Conservation (phyloP, 1,139 yeast genomes). For the Magnusiomyces tetraspermus region DNA sequence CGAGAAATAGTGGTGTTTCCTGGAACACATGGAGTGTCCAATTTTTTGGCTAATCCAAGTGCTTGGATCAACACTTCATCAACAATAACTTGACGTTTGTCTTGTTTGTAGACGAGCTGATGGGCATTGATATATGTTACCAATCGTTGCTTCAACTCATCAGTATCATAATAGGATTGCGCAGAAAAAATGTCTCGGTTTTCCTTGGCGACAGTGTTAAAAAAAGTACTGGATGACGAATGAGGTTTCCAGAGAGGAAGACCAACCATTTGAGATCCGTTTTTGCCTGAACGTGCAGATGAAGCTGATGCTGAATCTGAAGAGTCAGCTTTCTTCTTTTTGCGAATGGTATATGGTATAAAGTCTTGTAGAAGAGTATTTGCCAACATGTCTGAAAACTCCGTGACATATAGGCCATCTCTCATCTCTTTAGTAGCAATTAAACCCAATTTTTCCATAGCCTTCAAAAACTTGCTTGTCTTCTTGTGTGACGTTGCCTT, state of each 20-base stretch:
- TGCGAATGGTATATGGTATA: slow-evolving; percentile 49
- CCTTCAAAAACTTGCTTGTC: slow-evolving; percentile 71
- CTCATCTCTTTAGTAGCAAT: slow-evolving; percentile 64
- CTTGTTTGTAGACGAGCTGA: slow-evolving; percentile 42
- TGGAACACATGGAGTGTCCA: slow-evolving; percentile 6
- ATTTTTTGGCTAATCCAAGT: slow-evolving; percentile 20
- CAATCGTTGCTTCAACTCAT: slow-evolving; percentile 46
- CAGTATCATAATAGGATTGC: slow-evolving; percentile 39
- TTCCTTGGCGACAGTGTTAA: slow-evolving; percentile 33
- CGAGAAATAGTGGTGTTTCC: slow-evolving; percentile 29
- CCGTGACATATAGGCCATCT: slow-evolving; percentile 40
- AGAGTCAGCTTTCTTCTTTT: slow-evolving; percentile 18
- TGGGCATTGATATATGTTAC: slow-evolving; percentile 47
- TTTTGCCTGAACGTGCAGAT: background rate
- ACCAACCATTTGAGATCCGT: slow-evolving; percentile 16
- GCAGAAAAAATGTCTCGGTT: slow-evolving; percentile 30
- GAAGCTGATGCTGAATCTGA: slow-evolving; percentile 1
- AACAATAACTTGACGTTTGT: slow-evolving; percentile 42
- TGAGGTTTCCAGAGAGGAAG: slow-evolving; percentile 26
- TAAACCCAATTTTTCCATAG: slow-evolving; percentile 68
- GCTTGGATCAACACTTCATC: slow-evolving; percentile 41
- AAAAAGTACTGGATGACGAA: slow-evolving; percentile 31
- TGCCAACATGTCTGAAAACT: slow-evolving; percentile 40
- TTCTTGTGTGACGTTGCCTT: slow-evolving; percentile 88
- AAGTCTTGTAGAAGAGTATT: slow-evolving; percentile 48